A percentile compares a stretch with the other conserved stretches of the same genome.
Conservation (phyloP, 139 green algal species). For the Chlamydomonas applanata region DNA sequence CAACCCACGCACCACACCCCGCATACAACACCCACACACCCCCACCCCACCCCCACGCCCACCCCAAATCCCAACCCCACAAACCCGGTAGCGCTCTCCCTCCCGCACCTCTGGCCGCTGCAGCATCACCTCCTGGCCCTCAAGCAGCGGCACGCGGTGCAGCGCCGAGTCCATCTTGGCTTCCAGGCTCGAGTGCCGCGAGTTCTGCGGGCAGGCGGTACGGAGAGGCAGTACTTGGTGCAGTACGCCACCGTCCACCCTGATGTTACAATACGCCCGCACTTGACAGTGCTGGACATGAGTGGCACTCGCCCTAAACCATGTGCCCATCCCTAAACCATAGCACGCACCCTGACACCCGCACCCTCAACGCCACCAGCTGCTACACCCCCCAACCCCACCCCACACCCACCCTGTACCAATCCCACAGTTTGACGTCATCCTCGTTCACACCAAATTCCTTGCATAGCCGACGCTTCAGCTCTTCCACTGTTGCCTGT, state of each 20-base stretch:
- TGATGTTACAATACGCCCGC: too few species aligned
- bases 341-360: too few species aligned
- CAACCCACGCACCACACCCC: not conserved
- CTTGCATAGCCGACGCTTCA: not conserved
- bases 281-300: too few species aligned
- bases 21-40: too few species aligned
- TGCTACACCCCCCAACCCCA: too few species aligned
- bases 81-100: not conserved
- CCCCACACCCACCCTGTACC: too few species aligned
- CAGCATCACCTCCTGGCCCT: conserved; percentile 8
- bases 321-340: too few species aligned
- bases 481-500: not conserved
- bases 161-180: not conserved
- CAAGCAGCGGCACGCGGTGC: not conserved
- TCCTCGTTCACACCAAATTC: not conserved
- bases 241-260: too few species aligned
- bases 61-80: not conserved
- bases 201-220: too few species aligned
- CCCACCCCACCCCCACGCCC: not conserved
- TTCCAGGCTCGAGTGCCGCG: conserved; percentile 1
- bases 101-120: not conserved
- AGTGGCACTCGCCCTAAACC: too few species aligned
- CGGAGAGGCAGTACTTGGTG: too few species aligned
- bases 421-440: not conserved
- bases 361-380: too few species aligned